These are phyloP conservation scores for Saksenaea oblongispora DNA, from an alignment of 371 early-diverging fungal species.

Conservation along the genomic window DNA sequence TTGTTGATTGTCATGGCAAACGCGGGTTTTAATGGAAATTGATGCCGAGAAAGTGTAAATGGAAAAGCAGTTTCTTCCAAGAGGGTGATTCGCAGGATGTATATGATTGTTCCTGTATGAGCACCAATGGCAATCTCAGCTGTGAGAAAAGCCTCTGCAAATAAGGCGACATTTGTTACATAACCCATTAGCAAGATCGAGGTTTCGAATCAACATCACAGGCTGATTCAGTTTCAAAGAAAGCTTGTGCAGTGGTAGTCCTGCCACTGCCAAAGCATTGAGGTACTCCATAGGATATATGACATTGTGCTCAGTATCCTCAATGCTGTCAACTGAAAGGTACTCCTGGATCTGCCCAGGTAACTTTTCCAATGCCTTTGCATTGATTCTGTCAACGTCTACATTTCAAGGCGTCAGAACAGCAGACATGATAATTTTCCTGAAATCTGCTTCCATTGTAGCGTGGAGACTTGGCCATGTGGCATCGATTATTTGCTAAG, in stretches of 20 bases:
- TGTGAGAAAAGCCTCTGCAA: slow-evolving; percentile 5
- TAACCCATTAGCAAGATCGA: slow-evolving; percentile 20
- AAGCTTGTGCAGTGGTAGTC: slow-evolving; percentile 23
- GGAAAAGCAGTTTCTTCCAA: too few relatives aligned
- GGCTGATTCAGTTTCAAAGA: slow-evolving; percentile 22
- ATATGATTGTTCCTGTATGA: not conserved
- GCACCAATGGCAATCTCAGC: slow-evolving; percentile 14
- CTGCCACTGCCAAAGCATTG: not conserved
- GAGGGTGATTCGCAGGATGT: not conserved
- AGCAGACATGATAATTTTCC: too few relatives aligned
- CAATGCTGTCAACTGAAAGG: not conserved
- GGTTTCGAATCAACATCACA: slow-evolving; percentile 30
- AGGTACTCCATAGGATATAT: not conserved
- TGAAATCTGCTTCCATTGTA: too few relatives aligned
- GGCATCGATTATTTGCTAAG: too few relatives aligned
- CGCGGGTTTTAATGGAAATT: slow-evolving; percentile 22
- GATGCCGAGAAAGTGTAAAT: not conserved
- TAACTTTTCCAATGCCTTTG: too few relatives aligned
- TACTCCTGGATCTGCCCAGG: too few relatives aligned
- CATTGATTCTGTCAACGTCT: too few relatives aligned
- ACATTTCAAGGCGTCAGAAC: too few relatives aligned
- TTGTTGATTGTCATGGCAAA: slow-evolving; percentile 36
- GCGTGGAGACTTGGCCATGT: too few relatives aligned
- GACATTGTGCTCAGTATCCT: not conserved
- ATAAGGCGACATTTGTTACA: slow-evolving; percentile 36